Base-by-base conservation (phyloP, 495 filamentous ascomycete species). In the Hypoxylon subgilvum region DNA sequence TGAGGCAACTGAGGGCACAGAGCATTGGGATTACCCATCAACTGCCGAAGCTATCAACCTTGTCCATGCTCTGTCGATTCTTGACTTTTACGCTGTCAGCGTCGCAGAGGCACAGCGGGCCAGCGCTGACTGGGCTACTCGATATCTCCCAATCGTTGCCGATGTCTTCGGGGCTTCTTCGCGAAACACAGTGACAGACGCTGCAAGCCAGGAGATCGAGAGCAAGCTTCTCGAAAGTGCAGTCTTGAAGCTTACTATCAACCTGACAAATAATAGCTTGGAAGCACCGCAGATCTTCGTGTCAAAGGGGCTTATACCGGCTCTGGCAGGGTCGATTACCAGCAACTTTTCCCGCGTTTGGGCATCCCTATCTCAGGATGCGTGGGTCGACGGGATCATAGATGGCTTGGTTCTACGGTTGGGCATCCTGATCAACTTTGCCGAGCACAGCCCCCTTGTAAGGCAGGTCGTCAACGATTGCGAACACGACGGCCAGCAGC, bases 361-460 rank as follows among this genome's bases (percentile, higher is more conserved):
- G 45, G 71, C 68, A 16, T 74, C 73, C 36, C 68, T 73, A 35
- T 66, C 69, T 31, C 69, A 63, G 7, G 71, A 74, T 14, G 42
- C 71, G 5, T 75, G 74, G 47, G 58, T 69, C 14, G 66, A 73
- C 3, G 69, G 71, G 18, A 69, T 74, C 1, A 71, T 92, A 17
- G 88, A 97, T 56, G 79, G 80, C 17, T 80, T 96, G 14, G 85
- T 96, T 42, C 77, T 97, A 50, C 82, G 87, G 36, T 74, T 96
- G 27, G 95, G 92, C 0, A 84, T 88, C 46, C 83, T 96, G 68
- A 96, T 94, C 65, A 98, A 98, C 67, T 80, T 97, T 56, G 86
- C 87, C 13, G 93, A 96, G 65, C 85, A 87, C 61, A 64, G 70
- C 27, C 57, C 63, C 16, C 66, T 79, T 39, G 74, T 72, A 25